These are phyloP conservation scores for Hymenoscyphus occultus DNA, from an alignment of 2,329 filamentous ascomycete species.

Conservation along the genomic window DNA sequence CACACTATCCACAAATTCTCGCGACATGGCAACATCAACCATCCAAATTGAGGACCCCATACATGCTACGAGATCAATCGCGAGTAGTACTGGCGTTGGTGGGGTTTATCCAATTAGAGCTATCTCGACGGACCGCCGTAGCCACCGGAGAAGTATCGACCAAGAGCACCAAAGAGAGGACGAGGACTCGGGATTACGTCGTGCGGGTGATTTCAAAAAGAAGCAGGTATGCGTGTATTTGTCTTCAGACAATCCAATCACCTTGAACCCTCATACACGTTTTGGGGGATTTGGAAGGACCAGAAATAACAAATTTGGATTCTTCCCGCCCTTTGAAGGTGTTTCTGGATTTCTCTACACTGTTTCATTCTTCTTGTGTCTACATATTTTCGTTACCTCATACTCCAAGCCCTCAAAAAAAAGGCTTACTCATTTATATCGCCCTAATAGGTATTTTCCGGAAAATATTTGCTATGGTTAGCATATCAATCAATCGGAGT, in stretches of 20 bases:
- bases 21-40: constrained; percentile 11
- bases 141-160: constrained; percentile 1
- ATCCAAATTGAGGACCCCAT: constrained; percentile 13
- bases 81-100: constrained; percentile 6
- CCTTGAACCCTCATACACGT: neutral
- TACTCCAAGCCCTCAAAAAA: neutral
- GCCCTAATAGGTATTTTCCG: constrained; percentile 13
- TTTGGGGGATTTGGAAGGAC: neutral
- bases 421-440: neutral
- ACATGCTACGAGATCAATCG: constrained; percentile 7
- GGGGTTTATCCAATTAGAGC: constrained; percentile 14
- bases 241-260: neutral
- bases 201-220: constrained; percentile 19
- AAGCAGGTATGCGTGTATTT: constrained; percentile 18
- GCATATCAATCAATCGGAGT: constrained; percentile 55
- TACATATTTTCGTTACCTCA: too few species aligned
- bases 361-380: too few species aligned
- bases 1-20: neutral
- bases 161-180: constrained; percentile 14
- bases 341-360: too few species aligned
- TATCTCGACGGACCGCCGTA: constrained; percentile 10
- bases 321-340: too few species aligned
- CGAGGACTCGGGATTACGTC: constrained; percentile 18
- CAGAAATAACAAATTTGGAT: too few species aligned
- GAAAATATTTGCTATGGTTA: constrained; percentile 40